These are phyloP conservation scores for Balansia obtecta DNA, from an alignment of 2,329 filamentous ascomycete genomes.

Conservation along the genomic window DNA sequence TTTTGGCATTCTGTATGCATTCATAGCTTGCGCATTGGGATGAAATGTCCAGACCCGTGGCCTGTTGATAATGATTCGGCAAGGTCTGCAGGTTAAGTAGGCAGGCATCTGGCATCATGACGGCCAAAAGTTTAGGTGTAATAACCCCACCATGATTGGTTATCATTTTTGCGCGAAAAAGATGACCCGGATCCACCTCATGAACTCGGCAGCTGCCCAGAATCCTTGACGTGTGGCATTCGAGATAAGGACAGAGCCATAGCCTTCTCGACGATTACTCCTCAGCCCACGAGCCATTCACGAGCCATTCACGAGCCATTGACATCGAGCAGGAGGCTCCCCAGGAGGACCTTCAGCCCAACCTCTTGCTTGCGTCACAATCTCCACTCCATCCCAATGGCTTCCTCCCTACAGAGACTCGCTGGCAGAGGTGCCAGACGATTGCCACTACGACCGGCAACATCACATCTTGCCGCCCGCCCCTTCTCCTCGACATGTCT, in stretches of 20 bases:
- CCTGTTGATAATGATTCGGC: too few relatives aligned
- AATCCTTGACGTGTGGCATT: conserved; percentile 14
- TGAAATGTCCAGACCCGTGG: too few relatives aligned
- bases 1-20: too few relatives aligned
- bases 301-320: conserved; percentile 15
- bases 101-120: too few relatives aligned
- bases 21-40: too few relatives aligned
- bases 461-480: conserved; percentile 30
- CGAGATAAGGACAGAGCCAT: conserved; percentile 4
- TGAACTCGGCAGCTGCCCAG: conserved; percentile 15
- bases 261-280: conserved; percentile 8
- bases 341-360: conserved; percentile 17
- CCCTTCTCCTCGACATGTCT: conserved; percentile 53
- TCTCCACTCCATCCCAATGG: conserved; percentile 38
- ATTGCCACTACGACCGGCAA: conserved; percentile 40
- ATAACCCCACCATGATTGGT: conserved; percentile 19
- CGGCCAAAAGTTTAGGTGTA: conserved; percentile 6
- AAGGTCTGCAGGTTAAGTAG: not conserved
- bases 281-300: conserved; percentile 20
- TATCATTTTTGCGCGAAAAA: conserved; percentile 15
- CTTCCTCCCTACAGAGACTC: conserved; percentile 55
- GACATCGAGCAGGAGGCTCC: conserved; percentile 24
- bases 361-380: conserved; percentile 17
- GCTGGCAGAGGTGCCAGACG: conserved; percentile 59
- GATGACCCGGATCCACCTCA: conserved; percentile 19